Conservation (phyloP, 192 early-diverging fungal genomes). For the Coemansia sp. region DNA sequence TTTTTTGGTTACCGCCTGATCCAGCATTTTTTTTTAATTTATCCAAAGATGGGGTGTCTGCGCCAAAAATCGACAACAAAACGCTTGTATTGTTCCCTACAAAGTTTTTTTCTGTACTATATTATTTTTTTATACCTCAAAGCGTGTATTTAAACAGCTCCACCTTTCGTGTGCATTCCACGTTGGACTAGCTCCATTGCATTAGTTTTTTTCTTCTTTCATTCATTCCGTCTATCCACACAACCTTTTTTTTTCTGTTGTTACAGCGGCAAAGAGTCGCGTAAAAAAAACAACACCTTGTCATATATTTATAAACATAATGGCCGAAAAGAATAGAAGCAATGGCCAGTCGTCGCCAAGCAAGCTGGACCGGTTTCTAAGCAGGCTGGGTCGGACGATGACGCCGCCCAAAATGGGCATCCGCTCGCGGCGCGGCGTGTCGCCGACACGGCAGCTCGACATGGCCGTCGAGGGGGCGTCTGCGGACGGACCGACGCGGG, state of each 20-base stretch:
- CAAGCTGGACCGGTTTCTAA: conserved; percentile 20
- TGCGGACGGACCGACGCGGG: not conserved
- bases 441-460: conserved; percentile 13
- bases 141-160: not conserved
- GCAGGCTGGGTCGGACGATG: conserved; percentile 18
- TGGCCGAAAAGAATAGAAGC: not conserved
- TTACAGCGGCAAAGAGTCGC: too few species aligned
- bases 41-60: not conserved
- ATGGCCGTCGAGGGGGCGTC: not conserved
- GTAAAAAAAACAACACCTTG: too few species aligned
- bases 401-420: conserved; percentile 22
- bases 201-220: too few species aligned
- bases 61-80: not conserved
- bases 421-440: conserved; percentile 24
- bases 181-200: not conserved
- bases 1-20: too few species aligned
- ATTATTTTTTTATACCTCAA: not conserved
- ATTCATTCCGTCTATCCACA: too few species aligned
- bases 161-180: not conserved
- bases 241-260: too few species aligned
- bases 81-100: not conserved
- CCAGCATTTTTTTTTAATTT: not conserved
- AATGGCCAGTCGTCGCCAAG: conserved; percentile 11
- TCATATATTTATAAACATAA: too few species aligned
- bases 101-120: not conserved